Evolutionary conservation across 331 rosid genomes (phyloP).

Genomic region (Spiraea crenata): DNA sequence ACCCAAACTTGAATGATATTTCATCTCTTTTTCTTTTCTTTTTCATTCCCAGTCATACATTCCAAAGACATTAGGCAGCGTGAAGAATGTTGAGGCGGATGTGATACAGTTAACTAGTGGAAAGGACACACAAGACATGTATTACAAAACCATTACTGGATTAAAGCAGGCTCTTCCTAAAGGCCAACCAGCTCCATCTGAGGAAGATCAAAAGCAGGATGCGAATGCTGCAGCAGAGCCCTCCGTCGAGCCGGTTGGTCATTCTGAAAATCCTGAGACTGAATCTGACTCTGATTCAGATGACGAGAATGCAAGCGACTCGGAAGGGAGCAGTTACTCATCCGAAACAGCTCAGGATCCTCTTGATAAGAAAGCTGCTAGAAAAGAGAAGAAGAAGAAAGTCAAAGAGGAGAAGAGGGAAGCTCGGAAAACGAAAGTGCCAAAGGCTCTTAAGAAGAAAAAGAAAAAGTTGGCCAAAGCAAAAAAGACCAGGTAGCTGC

Average conservation of each 20-base stretch:
- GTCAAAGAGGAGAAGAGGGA: slow-evolving; percentile 94
- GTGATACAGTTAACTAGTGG: slow-evolving; percentile 72
- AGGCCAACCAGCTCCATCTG: slow-evolving; percentile 24
- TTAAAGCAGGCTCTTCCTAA: slow-evolving; percentile 54
- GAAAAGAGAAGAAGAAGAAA: slow-evolving; percentile 85
- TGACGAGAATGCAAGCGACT: slow-evolving; percentile 39
- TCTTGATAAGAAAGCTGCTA: slow-evolving; percentile 73
- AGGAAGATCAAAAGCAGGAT: slow-evolving; percentile 25
- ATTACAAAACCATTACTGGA: slow-evolving; percentile 80
- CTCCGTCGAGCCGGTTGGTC: neutral
- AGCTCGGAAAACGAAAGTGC: slow-evolving; percentile 67
- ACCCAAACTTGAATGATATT: neutral
- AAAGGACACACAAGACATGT: slow-evolving; percentile 60
- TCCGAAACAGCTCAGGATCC: slow-evolving; percentile 39
- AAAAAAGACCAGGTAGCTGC: slow-evolving; percentile 47
- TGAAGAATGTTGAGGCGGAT: slow-evolving; percentile 78
- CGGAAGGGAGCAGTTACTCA: slow-evolving; percentile 43
- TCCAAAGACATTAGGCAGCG: slow-evolving; percentile 73
- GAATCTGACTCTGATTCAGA: slow-evolving; percentile 31
- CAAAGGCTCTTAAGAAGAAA: slow-evolving; percentile 73
- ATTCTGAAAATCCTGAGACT: slow-evolving; percentile 16
- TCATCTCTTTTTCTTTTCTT: slow-evolving; percentile 10
- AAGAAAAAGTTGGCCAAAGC: slow-evolving; percentile 74
- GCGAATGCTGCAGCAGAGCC: slow-evolving; percentile 20
- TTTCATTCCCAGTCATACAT: slow-evolving; percentile 54